Evolutionary conservation across 106 monocot genomes (phyloP).

Genomic region (Dendrobium officinale): DNA sequence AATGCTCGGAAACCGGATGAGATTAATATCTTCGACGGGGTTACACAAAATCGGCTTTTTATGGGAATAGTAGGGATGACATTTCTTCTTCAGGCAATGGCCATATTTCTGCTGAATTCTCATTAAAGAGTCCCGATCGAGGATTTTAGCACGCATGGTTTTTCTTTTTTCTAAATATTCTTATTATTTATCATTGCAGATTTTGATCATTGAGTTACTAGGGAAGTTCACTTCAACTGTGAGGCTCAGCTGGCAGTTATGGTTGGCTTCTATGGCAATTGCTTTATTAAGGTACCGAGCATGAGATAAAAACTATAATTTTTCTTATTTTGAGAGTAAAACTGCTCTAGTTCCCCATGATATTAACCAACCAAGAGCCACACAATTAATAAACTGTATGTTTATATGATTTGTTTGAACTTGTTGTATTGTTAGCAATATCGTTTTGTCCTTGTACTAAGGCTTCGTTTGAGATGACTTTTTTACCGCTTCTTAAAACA

Average conservation of each 20-base stretch:
- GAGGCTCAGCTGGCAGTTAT: slow-evolving; percentile 50
- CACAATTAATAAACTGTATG: no score
- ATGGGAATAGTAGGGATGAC: slow-evolving; percentile 14
- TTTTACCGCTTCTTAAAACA: no score
- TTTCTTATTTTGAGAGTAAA: no score
- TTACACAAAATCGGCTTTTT: slow-evolving; percentile 47
- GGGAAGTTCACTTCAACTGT: slow-evolving; percentile 58
- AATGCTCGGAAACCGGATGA: slow-evolving; percentile 72
- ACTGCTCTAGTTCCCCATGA: no score
- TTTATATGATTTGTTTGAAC: no score
- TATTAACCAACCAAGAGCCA: no score
- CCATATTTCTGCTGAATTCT: not conserved
- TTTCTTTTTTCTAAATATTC: not conserved
- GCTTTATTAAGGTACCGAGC: slow-evolving; percentile 34
- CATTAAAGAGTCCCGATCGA: no score
- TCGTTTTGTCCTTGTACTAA: not conserved
- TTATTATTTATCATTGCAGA: slow-evolving; percentile 14
- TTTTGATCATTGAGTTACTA: slow-evolving; percentile 58
- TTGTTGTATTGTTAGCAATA: not conserved
- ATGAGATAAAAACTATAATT: not conserved
- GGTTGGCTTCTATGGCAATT: slow-evolving; percentile 49
- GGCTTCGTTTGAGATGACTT: no score
- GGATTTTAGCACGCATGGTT: no score
- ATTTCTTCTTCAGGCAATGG: slow-evolving; percentile 44
- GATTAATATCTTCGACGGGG: slow-evolving; percentile 44